phyloP scores from a whole-genome alignment of 371 early-diverging fungal genomes.

The Rhizomucor pusillus region DNA sequence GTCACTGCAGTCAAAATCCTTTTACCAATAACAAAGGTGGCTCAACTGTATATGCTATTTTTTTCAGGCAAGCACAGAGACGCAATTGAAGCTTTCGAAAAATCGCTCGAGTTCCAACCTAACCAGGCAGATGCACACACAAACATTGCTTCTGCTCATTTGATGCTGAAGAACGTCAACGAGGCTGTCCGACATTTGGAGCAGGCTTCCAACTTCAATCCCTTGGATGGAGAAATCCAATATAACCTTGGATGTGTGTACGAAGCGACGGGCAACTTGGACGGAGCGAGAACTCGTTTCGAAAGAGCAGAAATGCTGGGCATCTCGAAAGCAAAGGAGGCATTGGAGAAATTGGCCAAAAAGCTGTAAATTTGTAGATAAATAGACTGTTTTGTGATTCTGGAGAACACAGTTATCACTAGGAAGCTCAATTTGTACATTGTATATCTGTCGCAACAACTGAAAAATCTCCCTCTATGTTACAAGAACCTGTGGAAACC shows the following conservation, averaged over 20 bases:
- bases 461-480: too few species aligned
- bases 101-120: slow-evolving; percentile 66
- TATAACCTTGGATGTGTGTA: slow-evolving; percentile 79
- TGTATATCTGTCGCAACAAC: too few species aligned
- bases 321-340: slow-evolving; percentile 52
- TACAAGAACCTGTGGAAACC: too few species aligned
- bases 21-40: neutral
- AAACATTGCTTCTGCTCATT: slow-evolving; percentile 78
- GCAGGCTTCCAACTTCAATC: slow-evolving; percentile 69
- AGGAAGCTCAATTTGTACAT: too few species aligned
- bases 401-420: too few species aligned
- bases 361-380: slow-evolving; percentile 16
- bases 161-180: slow-evolving; percentile 61
- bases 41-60: neutral
- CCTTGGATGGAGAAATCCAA: slow-evolving; percentile 71
- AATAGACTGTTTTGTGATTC: too few species aligned
- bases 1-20: neutral
- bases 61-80: slow-evolving; percentile 46
- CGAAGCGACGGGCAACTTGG: slow-evolving; percentile 67
- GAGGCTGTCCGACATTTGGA: slow-evolving; percentile 66
- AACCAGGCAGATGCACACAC: slow-evolving; percentile 77
- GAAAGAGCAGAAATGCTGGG: slow-evolving; percentile 62
- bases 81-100: slow-evolving; percentile 67
- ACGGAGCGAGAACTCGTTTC: slow-evolving; percentile 69
- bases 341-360: slow-evolving; percentile 30